phyloP scores from a whole-genome alignment of 306 rosid genomes.

The Hippophae rhamnoides region DNA sequence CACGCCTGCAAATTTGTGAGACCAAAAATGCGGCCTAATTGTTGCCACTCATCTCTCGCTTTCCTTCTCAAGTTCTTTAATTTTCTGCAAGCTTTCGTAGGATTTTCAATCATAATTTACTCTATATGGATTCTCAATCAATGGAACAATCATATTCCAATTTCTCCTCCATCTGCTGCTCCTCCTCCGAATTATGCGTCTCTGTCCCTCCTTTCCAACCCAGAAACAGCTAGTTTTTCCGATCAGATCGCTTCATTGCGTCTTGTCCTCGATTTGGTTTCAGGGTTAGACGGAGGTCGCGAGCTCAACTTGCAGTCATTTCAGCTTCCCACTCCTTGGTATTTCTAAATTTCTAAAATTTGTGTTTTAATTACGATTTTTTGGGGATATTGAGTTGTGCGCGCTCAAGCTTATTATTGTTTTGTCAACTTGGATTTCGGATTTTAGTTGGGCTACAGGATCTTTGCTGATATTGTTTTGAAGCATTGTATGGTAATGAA shows the following conservation, averaged over 20 bases:
- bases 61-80: conserved; percentile 65
- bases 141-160: conserved; percentile 53
- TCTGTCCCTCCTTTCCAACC: conserved; percentile 15
- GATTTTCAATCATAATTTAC: conserved; percentile 61
- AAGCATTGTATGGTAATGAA: background rate
- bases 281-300: conserved; percentile 25
- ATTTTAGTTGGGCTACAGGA: background rate
- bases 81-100: conserved; percentile 80
- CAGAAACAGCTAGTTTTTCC: conserved; percentile 14
- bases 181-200: conserved; percentile 31
- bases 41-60: conserved; percentile 67
- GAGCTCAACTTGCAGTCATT: conserved; percentile 31
- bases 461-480: background rate
- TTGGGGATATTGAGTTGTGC: background rate
- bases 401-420: background rate
- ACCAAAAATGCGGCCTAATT: conserved; percentile 46
- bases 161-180: conserved; percentile 36
- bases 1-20: background rate
- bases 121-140: conserved; percentile 81
- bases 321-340: conserved; percentile 83
- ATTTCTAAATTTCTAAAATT: background rate
- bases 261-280: conserved; percentile 24
- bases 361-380: background rate
- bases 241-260: conserved; percentile 18
- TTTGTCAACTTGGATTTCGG: background rate